Evolutionary conservation across 768 basidiomycete species (phyloP), one percentile per base, ranked within the genome.

Genomic region (Sporobolomyces phaffii): DNA sequence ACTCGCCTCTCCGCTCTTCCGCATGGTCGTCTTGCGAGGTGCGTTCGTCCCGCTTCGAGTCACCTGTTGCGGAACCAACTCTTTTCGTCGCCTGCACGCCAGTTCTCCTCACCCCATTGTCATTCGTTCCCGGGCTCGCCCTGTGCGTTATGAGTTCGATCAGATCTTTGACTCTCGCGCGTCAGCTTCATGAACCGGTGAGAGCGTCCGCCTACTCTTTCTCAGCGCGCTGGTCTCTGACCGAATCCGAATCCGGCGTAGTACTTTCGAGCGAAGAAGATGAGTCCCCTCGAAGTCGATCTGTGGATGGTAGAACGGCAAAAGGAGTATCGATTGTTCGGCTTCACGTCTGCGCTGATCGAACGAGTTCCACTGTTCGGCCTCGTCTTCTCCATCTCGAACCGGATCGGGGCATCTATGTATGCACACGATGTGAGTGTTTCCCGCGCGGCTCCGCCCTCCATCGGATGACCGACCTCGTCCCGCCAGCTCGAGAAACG

Each of bases 291-390:
- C 44, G 58, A 76, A 28, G 33, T 68, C 40, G 72, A 73, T 53
- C 71, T 76, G 2, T 76, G 70, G 56, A 48, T 75, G 24, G 68
- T 69, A 5, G 75, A 76, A 50, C 72, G 75, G 4, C 69, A 71
- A 29, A 54, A 20, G 18, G 62, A 58, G 20, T 74, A 73, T 65
- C 65, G 75, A 7, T n/a, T 75, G 9, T 81, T 81, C 62, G 80
- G 80, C 6, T 80, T 81, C 69, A 70, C 76, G 13, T 77, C 80
- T 1, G 69, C 76, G 13, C 62, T 80, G 5, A 49, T 79, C 14
- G 80, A 81, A 62, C 72, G 76, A 15, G 63, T 80, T 18, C 80
- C 80, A 0, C 73, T 81, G 62, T 38, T 79, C 38, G 80, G 80
- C 5, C 66, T 80, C 22, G 73, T 78, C 53, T 76, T 80, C 64